Percentiles rank a stretch among this genome's conserved stretches.
Evolutionary conservation across 805 yeast species (phyloP).

Genomic region (Kodamaea kakaduensis): DNA sequence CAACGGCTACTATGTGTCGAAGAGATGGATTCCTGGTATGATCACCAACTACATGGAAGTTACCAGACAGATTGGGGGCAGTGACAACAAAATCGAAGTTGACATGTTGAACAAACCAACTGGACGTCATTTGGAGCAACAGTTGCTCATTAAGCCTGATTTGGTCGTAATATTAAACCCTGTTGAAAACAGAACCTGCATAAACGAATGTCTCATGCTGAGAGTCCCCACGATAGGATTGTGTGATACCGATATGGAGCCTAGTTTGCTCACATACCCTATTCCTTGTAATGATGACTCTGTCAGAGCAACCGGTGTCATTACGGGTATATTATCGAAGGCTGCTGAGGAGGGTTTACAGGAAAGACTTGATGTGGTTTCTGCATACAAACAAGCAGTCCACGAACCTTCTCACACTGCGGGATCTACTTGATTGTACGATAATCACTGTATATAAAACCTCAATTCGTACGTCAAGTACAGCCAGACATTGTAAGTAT

Average conservation of each 20-base stretch:
- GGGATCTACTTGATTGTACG: slow-evolving; percentile 1
- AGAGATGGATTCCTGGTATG: slow-evolving; percentile 94
- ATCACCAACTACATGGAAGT: slow-evolving; percentile 79
- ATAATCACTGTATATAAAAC: slow-evolving; percentile 1
- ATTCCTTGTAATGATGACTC: slow-evolving; percentile 97
- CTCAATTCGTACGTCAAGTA: not conserved
- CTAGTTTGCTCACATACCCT: slow-evolving; percentile 85
- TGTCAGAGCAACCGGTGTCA: slow-evolving; percentile 69
- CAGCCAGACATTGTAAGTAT: not conserved
- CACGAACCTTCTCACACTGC: not conserved
- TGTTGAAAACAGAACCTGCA: slow-evolving; percentile 72
- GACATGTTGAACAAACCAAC: slow-evolving; percentile 71
- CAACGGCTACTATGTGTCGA: slow-evolving; percentile 75
- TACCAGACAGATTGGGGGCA: slow-evolving; percentile 46
- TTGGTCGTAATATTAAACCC: slow-evolving; percentile 84
- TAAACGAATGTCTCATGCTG: slow-evolving; percentile 74
- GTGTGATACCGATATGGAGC: slow-evolving; percentile 91
- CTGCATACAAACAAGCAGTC: not conserved
- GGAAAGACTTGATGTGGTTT: slow-evolving; percentile 38
- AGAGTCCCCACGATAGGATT: slow-evolving; percentile 92
- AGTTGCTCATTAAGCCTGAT: slow-evolving; percentile 75
- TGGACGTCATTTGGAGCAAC: slow-evolving; percentile 50
- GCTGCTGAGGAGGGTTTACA: slow-evolving; percentile 80
- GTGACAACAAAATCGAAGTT: slow-evolving; percentile 47
- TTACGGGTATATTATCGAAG: slow-evolving; percentile 77